Evolutionary conservation across 83 land plant species (phyloP).

Genomic region (Picea mariana): DNA sequence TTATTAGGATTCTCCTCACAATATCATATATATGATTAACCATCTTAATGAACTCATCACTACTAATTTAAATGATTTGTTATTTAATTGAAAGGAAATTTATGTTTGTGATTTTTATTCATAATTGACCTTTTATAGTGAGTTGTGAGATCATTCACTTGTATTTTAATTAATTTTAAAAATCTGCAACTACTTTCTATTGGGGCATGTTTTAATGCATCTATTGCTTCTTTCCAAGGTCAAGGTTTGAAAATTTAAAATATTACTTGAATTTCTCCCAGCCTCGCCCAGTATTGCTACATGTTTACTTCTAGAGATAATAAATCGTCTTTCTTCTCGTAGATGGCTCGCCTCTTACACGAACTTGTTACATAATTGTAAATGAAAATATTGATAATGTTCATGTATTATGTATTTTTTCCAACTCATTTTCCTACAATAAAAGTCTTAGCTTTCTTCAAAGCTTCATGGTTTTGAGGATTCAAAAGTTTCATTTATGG

Average conservation of each 20-base stretch:
- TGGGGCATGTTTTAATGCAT: neutral
- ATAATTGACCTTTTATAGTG: neutral
- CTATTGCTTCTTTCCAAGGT: conserved; percentile 16
- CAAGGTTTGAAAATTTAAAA: conserved; percentile 43
- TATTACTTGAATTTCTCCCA: conserved; percentile 73
- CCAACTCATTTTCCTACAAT: no score
- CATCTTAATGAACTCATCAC: conserved; percentile 18
- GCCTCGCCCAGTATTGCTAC: conserved; percentile 78
- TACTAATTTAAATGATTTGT: conserved; percentile 12
- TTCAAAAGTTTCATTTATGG: no score
- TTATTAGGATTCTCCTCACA: no score
- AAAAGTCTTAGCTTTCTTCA: no score
- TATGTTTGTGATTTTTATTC: neutral
- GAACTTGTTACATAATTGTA: conserved; percentile 26
- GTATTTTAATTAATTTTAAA: neutral
- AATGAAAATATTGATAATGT: no score
- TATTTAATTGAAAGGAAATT: conserved; percentile 1
- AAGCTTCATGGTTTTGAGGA: no score
- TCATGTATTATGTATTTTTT: no score
- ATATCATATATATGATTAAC: neutral
- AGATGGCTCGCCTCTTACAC: conserved; percentile 79
- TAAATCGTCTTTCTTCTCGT: conserved; percentile 76
- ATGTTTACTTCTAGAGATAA: conserved; percentile 74
- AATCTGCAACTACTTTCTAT: neutral
- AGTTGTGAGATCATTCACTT: neutral